Percentiles rank a stretch among this genome's conserved stretches.
Conservation (phyloP, 140 eudicot genomes). For the Stevia rebaudiana region DNA sequence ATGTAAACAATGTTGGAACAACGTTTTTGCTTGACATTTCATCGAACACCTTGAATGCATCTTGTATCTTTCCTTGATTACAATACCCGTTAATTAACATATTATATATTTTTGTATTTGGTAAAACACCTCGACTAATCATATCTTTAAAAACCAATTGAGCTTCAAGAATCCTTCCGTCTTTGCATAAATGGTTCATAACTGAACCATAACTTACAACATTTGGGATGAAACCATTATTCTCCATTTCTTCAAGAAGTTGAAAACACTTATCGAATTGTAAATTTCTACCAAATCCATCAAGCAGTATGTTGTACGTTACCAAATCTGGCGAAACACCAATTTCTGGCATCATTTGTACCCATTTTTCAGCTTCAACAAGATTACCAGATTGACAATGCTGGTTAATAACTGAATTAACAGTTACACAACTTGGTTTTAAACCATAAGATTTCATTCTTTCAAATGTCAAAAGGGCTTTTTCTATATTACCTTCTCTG, state of each 20-base stretch:
- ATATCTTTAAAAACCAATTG: slow-evolving; percentile 48
- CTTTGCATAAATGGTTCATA: slow-evolving; percentile 53
- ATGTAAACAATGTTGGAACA: slow-evolving; percentile 60
- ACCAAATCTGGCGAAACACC: slow-evolving; percentile 50
- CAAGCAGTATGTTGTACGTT: slow-evolving; percentile 59
- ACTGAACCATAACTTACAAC: slow-evolving; percentile 54
- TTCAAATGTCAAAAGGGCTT: slow-evolving; percentile 35
- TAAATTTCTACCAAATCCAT: slow-evolving; percentile 53
- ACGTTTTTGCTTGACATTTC: slow-evolving; percentile 43
- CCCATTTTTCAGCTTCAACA: slow-evolving; percentile 56
- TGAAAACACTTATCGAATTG: slow-evolving; percentile 58
- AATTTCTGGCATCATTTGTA: slow-evolving; percentile 46
- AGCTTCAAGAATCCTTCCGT: slow-evolving; percentile 59
- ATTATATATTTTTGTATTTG: slow-evolving; percentile 56
- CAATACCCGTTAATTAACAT: slow-evolving; percentile 63
- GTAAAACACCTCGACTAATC: slow-evolving; percentile 48
- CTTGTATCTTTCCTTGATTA: slow-evolving; percentile 38
- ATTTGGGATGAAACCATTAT: slow-evolving; percentile 42
- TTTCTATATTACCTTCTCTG: slow-evolving; percentile 35
- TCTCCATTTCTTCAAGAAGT: slow-evolving; percentile 70
- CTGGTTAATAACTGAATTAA: slow-evolving; percentile 45
- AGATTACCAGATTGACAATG: slow-evolving; percentile 48
- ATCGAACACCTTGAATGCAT: slow-evolving; percentile 46
- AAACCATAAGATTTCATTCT: slow-evolving; percentile 47
- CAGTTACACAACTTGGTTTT: slow-evolving; percentile 42